Evolutionary conservation across 2,329 filamentous ascomycete species (phyloP).

Genomic region (Apiospora hydei): DNA sequence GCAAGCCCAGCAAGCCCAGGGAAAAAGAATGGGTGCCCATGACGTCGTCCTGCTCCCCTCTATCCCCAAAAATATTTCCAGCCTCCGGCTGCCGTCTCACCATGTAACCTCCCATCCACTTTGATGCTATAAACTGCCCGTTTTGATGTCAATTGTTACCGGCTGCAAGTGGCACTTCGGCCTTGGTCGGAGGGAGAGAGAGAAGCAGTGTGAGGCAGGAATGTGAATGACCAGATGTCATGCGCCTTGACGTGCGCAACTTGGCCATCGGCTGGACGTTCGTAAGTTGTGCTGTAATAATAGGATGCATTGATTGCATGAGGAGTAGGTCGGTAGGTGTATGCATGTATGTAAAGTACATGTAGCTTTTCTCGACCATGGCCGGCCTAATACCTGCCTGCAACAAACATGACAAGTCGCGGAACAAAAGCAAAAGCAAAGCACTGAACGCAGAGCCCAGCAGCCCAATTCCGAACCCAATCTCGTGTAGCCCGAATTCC

Average conservation of each 20-base stretch:
- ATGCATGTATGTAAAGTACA: background rate
- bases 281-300: background rate
- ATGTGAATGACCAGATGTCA: slow-evolving; percentile 6
- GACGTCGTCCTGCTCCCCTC: slow-evolving; percentile 13
- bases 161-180: background rate
- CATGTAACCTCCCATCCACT: slow-evolving; percentile 15
- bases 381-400: background rate
- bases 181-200: background rate
- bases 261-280: background rate
- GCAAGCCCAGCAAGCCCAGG: background rate
- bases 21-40: slow-evolving; percentile 9
- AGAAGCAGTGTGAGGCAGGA: background rate
- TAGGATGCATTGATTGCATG: background rate
- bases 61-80: slow-evolving; percentile 6
- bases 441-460: background rate
- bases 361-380: background rate
- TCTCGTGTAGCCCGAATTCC: background rate
- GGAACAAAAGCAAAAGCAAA: background rate
- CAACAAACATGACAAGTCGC: background rate
- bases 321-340: background rate
- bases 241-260: slow-evolving; percentile 13
- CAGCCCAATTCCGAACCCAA: background rate
- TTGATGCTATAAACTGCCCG: background rate
- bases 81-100: slow-evolving; percentile 18
- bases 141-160: slow-evolving; percentile 2